These are phyloP conservation scores for Aspergillus spinulosporus DNA, from an alignment of 2,329 filamentous ascomycete genomes.

Conservation along the genomic window DNA sequence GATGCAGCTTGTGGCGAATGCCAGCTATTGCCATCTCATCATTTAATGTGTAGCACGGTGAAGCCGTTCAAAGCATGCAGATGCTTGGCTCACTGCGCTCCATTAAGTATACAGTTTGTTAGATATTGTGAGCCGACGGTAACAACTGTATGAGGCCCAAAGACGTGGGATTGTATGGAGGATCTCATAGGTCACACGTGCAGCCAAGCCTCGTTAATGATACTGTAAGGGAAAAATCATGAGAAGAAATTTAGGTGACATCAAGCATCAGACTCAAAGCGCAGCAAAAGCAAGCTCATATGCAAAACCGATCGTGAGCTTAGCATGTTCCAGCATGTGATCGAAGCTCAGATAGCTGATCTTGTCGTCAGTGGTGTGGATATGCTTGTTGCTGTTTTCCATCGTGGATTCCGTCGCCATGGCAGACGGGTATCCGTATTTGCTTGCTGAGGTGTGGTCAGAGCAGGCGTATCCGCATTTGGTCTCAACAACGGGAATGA, in stretches of 20 bases:
- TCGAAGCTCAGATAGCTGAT: conserved; percentile 74
- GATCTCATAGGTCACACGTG: not conserved
- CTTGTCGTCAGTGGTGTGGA: conserved; percentile 71
- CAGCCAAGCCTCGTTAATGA: conserved; percentile 2
- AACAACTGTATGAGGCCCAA: no score
- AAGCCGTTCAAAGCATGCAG: no score
- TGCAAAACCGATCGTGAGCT: conserved; percentile 76
- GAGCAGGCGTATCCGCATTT: conserved; percentile 84
- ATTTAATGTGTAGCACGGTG: no score
- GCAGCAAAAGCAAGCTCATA: conserved; percentile 81
- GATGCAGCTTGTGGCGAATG: no score
- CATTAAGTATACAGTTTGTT: no score
- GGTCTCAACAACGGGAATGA: conserved; percentile 81
- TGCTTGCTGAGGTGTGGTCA: conserved; percentile 67
- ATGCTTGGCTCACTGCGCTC: no score
- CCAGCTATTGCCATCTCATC: no score
- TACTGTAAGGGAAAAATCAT: conserved; percentile 7
- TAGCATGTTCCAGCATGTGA: conserved; percentile 89
- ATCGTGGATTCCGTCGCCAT: conserved; percentile 66
- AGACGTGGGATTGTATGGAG: no score
- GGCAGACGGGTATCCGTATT: conserved; percentile 65
- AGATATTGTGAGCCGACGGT: no score
- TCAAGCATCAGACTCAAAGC: conserved; percentile 47
- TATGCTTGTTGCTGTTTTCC: conserved; percentile 64
- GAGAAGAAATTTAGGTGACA: conserved; percentile 4